These are phyloP conservation scores for Tympanopsis confertula DNA, from an alignment of 2,329 filamentous ascomycete species.

Conservation along the genomic window DNA sequence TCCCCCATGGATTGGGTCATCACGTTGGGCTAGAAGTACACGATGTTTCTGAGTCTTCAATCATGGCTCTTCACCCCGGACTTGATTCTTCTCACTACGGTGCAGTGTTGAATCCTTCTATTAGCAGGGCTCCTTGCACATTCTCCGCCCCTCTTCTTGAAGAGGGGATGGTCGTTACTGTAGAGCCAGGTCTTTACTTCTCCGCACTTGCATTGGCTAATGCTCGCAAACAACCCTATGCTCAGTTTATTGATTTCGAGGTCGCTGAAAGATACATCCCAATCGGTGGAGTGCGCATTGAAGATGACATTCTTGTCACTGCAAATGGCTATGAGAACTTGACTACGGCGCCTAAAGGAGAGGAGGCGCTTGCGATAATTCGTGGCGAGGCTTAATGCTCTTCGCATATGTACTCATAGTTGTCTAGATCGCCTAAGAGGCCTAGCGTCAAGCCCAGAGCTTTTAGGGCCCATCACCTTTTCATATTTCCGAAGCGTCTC, in stretches of 20 bases:
- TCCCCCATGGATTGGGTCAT: constrained; percentile 21
- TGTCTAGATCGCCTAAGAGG: no score
- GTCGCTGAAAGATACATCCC: constrained; percentile 59
- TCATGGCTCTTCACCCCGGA: not conserved
- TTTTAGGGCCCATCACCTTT: no score
- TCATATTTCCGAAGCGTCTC: no score
- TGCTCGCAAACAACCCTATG: constrained; percentile 35
- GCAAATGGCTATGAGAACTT: constrained; percentile 71
- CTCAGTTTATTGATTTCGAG: constrained; percentile 51
- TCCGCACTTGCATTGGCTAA: not conserved
- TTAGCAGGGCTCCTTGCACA: not conserved
- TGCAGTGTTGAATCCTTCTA: not conserved
- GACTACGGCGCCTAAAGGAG: constrained; percentile 66
- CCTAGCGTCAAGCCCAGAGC: no score
- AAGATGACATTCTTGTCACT: constrained; percentile 79
- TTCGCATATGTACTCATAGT: no score
- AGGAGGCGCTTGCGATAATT: constrained; percentile 56
- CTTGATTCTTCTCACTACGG: not conserved
- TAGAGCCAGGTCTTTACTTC: constrained; percentile 62
- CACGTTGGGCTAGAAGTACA: constrained; percentile 24
- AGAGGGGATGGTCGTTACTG: constrained; percentile 61
- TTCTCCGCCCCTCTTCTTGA: constrained; percentile 21
- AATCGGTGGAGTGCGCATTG: constrained; percentile 83
- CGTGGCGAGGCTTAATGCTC: not conserved
- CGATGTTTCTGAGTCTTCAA: constrained; percentile 11